phyloP scores from a whole-genome alignment of 176 grass and related monocot genomes.

The Oryza glaberrima region DNA sequence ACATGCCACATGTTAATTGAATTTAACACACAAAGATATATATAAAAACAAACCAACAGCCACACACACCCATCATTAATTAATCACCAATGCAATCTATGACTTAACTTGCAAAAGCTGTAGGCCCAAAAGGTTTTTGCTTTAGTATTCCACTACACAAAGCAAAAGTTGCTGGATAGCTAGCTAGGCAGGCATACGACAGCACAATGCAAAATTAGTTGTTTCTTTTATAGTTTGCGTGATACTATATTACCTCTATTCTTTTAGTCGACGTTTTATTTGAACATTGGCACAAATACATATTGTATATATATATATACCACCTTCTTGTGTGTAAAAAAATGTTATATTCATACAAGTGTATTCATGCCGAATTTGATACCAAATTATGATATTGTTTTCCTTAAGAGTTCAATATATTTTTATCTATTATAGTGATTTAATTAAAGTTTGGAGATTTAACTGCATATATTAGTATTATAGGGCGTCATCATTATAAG shows the following conservation, averaged over 20 bases:
- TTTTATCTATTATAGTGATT: background rate
- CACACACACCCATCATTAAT: conserved; percentile 37
- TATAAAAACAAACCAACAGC: conserved; percentile 28
- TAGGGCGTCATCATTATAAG: background rate
- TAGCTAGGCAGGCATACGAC: conserved; percentile 35
- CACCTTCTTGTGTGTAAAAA: background rate
- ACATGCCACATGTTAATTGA: conserved; percentile 4
- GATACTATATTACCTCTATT: background rate
- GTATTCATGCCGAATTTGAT: background rate
- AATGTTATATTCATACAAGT: background rate
- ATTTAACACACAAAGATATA: background rate
- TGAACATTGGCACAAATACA: background rate
- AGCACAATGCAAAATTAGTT: background rate
- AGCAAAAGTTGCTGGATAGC: conserved; percentile 46
- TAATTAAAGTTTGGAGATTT: background rate
- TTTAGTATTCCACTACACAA: conserved; percentile 65
- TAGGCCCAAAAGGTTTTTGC: conserved; percentile 40
- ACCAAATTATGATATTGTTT: background rate
- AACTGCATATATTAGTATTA: background rate
- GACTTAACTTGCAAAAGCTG: conserved; percentile 48
- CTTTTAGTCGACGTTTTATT: background rate
- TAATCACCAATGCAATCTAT: conserved; percentile 56
- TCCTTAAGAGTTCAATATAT: background rate
- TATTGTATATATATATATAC: no score
- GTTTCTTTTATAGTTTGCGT: background rate